Percentiles rank a stretch among this genome's conserved stretches.
phyloP scores from a whole-genome alignment of 192 early-diverging fungal species.

The Backusella tuberculispora region DNA sequence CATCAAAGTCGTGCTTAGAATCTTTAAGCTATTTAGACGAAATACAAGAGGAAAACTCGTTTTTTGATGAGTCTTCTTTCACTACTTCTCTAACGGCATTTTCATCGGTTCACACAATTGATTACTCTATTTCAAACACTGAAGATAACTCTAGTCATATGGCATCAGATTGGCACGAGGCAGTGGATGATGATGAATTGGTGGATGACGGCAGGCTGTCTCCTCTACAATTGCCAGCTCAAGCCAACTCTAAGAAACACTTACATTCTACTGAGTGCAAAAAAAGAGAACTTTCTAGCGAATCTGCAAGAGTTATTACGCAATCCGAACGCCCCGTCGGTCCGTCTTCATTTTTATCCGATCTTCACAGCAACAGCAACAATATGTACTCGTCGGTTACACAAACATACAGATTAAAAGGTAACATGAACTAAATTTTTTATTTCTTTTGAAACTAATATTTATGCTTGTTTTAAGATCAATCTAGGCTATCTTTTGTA shows the following conservation, averaged over 20 bases:
- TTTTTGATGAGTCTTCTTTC: constrained; percentile 31
- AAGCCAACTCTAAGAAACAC: constrained; percentile 12
- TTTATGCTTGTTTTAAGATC: constrained; percentile 4
- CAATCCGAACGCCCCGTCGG: constrained; percentile 24
- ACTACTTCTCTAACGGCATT: constrained; percentile 13
- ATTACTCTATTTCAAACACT: not conserved
- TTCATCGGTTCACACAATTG: constrained; percentile 11
- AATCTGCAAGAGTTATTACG: constrained; percentile 14
- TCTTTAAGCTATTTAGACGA: constrained; percentile 20
- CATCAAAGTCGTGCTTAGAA: constrained; percentile 14
- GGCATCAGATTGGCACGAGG: constrained; percentile 20
- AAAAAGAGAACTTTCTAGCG: constrained; percentile 20
- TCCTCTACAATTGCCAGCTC: constrained; percentile 35
- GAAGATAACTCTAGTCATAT: constrained; percentile 1
- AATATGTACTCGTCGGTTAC: constrained; percentile 11
- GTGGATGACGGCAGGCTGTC: constrained; percentile 26
- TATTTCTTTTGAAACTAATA: not conserved
- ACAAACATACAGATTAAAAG: not conserved
- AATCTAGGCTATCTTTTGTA: constrained; percentile 8
- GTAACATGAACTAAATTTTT: constrained; percentile 13
- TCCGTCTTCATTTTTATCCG: constrained; percentile 34
- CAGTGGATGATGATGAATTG: not conserved
- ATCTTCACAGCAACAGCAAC: not conserved
- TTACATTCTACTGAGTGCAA: not conserved
- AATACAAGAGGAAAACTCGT: constrained; percentile 13